A percentile compares a stretch with the other conserved stretches of the same genome.
Conservation (phyloP, 441 rosid species). For the Populus hybrid region DNA sequence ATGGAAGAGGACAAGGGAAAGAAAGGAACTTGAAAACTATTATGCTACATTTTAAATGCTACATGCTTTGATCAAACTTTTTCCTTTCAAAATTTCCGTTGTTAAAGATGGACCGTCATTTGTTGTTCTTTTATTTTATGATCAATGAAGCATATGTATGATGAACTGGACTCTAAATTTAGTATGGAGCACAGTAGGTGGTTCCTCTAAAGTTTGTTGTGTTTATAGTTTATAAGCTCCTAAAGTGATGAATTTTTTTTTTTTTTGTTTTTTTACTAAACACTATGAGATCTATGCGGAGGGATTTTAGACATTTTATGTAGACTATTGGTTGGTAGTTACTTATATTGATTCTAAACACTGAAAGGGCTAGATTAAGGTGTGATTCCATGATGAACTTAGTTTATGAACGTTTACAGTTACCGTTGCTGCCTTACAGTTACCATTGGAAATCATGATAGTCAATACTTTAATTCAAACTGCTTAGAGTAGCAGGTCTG, state of each 20-base stretch:
- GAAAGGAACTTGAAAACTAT: neutral
- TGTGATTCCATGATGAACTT: neutral
- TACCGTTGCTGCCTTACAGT: neutral
- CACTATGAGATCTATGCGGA: constrained; percentile 66
- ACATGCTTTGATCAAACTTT: neutral
- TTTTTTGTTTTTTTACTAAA: constrained; percentile 84
- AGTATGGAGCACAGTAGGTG: constrained; percentile 48
- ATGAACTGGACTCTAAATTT: neutral
- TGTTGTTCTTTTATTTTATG: neutral
- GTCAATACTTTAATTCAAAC: neutral
- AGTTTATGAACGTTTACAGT: too few relatives aligned
- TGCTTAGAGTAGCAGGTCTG: neutral
- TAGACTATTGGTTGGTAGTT: neutral
- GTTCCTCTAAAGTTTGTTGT: constrained; percentile 52
- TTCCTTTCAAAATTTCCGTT: neutral
- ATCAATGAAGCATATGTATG: neutral
- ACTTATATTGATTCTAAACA: neutral
- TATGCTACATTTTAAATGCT: neutral
- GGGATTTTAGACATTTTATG: constrained; percentile 60
- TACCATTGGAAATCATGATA: neutral
- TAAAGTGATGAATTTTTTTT: constrained; percentile 39
- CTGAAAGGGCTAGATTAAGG: neutral
- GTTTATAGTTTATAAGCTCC: constrained; percentile 55
- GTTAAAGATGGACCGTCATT: neutral
- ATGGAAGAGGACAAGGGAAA: neutral